A percentile compares a stretch with the other conserved stretches of the same genome.
phyloP scores from a whole-genome alignment of 768 basidiomycete genomes.

The Hortiboletus campestris region DNA sequence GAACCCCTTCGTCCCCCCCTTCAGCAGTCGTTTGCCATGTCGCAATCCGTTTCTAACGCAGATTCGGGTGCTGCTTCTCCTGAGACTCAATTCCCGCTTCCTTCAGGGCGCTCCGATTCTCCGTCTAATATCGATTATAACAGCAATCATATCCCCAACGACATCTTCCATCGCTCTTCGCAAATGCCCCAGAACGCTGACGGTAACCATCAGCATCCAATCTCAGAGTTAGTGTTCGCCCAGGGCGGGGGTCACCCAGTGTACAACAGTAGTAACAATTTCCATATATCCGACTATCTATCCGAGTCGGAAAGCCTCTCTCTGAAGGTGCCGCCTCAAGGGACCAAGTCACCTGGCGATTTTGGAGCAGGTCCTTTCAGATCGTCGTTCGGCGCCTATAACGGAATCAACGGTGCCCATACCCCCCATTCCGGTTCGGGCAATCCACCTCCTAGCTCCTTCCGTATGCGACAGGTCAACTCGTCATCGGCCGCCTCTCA shows the following conservation, averaged over 20 bases:
- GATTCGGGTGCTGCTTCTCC: slow-evolving; percentile 52
- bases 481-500: slow-evolving; percentile 28
- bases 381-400: slow-evolving; percentile 36
- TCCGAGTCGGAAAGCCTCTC: slow-evolving; percentile 33
- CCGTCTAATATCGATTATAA: slow-evolving; percentile 40
- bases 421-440: slow-evolving; percentile 24
- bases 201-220: slow-evolving; percentile 34
- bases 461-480: slow-evolving; percentile 37
- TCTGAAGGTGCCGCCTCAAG: slow-evolving; percentile 32
- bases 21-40: slow-evolving; percentile 43
- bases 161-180: slow-evolving; percentile 27
- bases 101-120: slow-evolving; percentile 52
- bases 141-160: slow-evolving; percentile 36
- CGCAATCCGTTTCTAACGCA: slow-evolving; percentile 48
- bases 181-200: slow-evolving; percentile 27
- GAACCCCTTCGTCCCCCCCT: slow-evolving; percentile 48
- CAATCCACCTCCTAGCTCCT: slow-evolving; percentile 31
- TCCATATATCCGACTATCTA: slow-evolving; percentile 35
- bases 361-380: slow-evolving; percentile 36
- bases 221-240: slow-evolving; percentile 30
- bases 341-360: slow-evolving; percentile 32
- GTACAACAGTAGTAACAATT: slow-evolving; percentile 41
- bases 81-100: slow-evolving; percentile 51
- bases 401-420: slow-evolving; percentile 26
- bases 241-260: slow-evolving; percentile 36